These are phyloP conservation scores for Apostasia ramifera DNA, from an alignment of 106 monocot species.

Conservation along the genomic window DNA sequence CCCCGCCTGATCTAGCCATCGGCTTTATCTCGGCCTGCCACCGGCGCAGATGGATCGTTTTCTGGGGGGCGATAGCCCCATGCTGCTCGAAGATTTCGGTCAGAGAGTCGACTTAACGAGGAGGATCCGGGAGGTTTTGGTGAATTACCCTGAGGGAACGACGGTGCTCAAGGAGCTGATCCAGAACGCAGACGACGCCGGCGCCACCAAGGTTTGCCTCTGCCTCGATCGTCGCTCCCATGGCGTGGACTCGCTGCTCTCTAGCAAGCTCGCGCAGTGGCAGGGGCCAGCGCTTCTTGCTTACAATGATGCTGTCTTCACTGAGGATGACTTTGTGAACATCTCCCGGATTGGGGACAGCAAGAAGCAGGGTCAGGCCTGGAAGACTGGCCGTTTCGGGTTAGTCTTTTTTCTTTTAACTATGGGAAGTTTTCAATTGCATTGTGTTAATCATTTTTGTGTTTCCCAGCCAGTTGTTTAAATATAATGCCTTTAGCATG, in stretches of 20 bases:
- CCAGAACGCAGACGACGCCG: constrained; percentile 99
- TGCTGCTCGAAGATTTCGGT: constrained; percentile 89
- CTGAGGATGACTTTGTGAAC: constrained; percentile 83
- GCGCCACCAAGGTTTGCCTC: constrained; percentile 69
- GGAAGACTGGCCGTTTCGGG: constrained; percentile 99
- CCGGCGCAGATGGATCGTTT: constrained; percentile 8
- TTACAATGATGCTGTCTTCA: constrained; percentile 89
- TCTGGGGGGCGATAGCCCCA: constrained; percentile 14
- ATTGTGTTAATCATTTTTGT: no score
- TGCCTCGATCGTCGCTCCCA: constrained; percentile 91
- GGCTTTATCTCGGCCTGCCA: not conserved
- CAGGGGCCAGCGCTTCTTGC: constrained; percentile 95
- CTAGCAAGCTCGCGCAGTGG: constrained; percentile 66
- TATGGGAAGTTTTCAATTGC: no score
- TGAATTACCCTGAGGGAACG: constrained; percentile 94
- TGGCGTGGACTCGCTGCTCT: constrained; percentile 57
- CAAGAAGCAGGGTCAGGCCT: constrained; percentile 75
- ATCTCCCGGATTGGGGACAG: constrained; percentile 92
- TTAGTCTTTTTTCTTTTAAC: constrained; percentile 1
- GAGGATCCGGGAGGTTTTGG: constrained; percentile 86
- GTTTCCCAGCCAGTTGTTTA: no score
- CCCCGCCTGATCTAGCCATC: not conserved
- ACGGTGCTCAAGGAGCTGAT: constrained; percentile 94
- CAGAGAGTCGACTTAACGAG: constrained; percentile 90
- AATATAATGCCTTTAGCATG: no score